These are phyloP conservation scores for Jaapia argillacea DNA, from an alignment of 768 basidiomycete species.

Conservation along the genomic window DNA sequence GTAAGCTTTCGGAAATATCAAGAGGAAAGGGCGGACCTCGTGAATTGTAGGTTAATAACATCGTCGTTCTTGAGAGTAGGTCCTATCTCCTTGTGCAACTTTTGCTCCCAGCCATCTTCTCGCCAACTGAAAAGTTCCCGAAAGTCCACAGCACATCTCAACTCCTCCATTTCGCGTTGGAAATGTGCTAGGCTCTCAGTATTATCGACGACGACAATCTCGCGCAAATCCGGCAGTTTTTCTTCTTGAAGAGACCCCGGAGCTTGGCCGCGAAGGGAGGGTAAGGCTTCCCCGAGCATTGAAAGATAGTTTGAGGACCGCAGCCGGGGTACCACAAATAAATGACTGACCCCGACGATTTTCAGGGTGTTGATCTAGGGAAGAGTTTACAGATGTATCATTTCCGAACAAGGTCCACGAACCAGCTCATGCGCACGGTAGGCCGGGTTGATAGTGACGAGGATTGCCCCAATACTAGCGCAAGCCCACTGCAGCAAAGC, in stretches of 20 bases:
- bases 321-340: conserved; percentile 64
- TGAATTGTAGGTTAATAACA: conserved; percentile 77
- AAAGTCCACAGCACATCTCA: conserved; percentile 56
- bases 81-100: conserved; percentile 31
- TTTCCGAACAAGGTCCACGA: background rate
- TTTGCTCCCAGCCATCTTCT: conserved; percentile 35
- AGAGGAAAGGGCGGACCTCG: conserved; percentile 39
- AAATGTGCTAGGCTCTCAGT: conserved; percentile 28
- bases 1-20: background rate
- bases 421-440: conserved; percentile 68
- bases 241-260: conserved; percentile 51
- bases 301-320: conserved; percentile 55
- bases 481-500: conserved; percentile 81
- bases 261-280: conserved; percentile 35
- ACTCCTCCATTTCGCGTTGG: conserved; percentile 25
- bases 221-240: conserved; percentile 49
- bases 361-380: conserved; percentile 49
- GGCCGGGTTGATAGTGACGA: conserved; percentile 79
- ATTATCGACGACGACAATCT: conserved; percentile 63
- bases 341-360: conserved; percentile 54
- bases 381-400: conserved; percentile 4
- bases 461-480: conserved; percentile 73
- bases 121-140: conserved; percentile 64
- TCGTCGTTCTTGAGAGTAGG: conserved; percentile 46
- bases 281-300: conserved; percentile 47